Evolutionary conservation across 2,329 filamentous ascomycete genomes (phyloP).

Genomic region (Emmonsiellopsis sp.): DNA sequence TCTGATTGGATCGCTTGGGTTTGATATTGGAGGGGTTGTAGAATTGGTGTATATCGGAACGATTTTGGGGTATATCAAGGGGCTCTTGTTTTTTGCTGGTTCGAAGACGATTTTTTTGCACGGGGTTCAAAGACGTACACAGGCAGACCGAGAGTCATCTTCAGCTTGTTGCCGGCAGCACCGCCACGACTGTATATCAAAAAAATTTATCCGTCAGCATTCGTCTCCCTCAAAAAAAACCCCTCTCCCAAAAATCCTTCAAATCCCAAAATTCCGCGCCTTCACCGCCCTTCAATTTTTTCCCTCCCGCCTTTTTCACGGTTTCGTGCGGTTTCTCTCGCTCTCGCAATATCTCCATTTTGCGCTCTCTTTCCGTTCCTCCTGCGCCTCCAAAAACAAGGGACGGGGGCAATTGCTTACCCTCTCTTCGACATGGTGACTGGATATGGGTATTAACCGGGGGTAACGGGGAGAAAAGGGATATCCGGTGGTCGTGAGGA

Average conservation of each 20-base stretch:
- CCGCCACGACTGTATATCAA: slow-evolving; percentile 53
- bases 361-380: neutral
- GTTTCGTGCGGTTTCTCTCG: neutral
- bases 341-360: neutral
- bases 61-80: too few relatives aligned
- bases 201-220: slow-evolving; percentile 16
- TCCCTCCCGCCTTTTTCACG: neutral
- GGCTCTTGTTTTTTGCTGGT: neutral
- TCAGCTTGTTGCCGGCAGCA: slow-evolving; percentile 99
- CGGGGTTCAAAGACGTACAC: slow-evolving; percentile 60
- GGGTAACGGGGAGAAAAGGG: slow-evolving; percentile 20
- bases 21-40: neutral
- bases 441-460: slow-evolving; percentile 26
- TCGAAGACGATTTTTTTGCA: neutral
- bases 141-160: slow-evolving; percentile 99
- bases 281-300: neutral
- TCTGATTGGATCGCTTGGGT: neutral
- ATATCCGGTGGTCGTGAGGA: slow-evolving; percentile 8
- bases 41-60: neutral
- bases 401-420: slow-evolving; percentile 25
- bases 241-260: neutral
- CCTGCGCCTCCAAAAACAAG: slow-evolving; percentile 5
- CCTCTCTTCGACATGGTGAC: slow-evolving; percentile 44
- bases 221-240: neutral
- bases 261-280: slow-evolving; percentile 3